Conservation (phyloP, 2,329 filamentous ascomycete species). For the Stagonosporopsis rhizophila region DNA sequence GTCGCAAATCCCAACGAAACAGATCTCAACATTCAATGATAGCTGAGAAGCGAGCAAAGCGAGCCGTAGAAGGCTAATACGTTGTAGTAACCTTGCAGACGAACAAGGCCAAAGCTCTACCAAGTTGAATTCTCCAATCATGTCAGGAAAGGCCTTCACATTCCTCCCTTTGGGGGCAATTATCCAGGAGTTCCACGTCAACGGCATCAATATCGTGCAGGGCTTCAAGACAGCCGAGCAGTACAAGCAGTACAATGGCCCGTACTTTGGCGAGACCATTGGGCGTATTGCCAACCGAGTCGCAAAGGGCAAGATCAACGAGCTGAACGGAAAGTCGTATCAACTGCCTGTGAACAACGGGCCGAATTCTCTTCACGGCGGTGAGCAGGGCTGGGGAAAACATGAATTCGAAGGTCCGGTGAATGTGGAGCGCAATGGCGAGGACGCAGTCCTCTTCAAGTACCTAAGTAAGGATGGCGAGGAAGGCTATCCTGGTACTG, state of each 20-base stretch:
- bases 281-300: slow-evolving; percentile 85
- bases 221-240: slow-evolving; percentile 78
- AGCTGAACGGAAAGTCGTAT: slow-evolving; percentile 76
- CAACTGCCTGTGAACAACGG: slow-evolving; percentile 77
- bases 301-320: slow-evolving; percentile 71
- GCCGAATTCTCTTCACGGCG: slow-evolving; percentile 68
- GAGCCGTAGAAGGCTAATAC: background rate
- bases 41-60: background rate
- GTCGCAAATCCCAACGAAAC: background rate
- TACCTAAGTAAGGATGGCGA: slow-evolving; percentile 79
- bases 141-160: slow-evolving; percentile 50
- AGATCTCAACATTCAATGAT: background rate
- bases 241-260: slow-evolving; percentile 76
- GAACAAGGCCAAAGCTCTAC: background rate
- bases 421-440: slow-evolving; percentile 59
- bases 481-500: slow-evolving; percentile 86
- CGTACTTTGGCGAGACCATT: slow-evolving; percentile 93
- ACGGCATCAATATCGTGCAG: slow-evolving; percentile 84
- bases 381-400: slow-evolving; percentile 79
- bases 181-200: slow-evolving; percentile 81
- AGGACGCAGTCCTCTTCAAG: slow-evolving; percentile 55
- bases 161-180: slow-evolving; percentile 81
- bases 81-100: background rate
- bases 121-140: slow-evolving; percentile 15
- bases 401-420: slow-evolving; percentile 75